Evolutionary conservation across 2,329 filamentous ascomycete genomes (phyloP).

Genomic region (Aspergillus brasiliensis): DNA sequence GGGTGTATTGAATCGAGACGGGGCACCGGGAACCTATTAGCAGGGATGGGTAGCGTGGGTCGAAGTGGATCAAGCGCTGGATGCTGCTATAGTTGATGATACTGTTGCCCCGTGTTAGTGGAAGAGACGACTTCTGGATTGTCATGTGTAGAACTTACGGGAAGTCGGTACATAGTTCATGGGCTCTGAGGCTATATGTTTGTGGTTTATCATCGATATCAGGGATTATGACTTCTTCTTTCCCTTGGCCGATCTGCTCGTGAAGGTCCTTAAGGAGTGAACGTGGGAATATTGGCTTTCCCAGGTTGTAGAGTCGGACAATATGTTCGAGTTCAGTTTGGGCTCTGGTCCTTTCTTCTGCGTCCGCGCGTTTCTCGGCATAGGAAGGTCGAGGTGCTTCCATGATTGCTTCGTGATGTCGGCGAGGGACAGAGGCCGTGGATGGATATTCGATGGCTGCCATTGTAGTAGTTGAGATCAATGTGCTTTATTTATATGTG

Average conservation of each 20-base stretch:
- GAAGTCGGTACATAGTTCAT: constrained; percentile 18
- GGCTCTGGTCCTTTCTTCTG: constrained; percentile 11
- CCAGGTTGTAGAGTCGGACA: constrained; percentile 19
- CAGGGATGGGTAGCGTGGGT: constrained; percentile 17
- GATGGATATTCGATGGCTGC: not conserved
- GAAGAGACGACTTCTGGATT: too few relatives aligned
- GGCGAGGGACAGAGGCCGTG: not conserved
- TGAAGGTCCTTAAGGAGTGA: constrained; percentile 20
- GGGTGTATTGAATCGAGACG: constrained; percentile 22
- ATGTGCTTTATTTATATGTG: not conserved
- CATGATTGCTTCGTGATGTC: not conserved
- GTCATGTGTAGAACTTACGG: too few relatives aligned
- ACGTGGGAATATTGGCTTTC: constrained; percentile 26
- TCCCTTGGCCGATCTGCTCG: constrained; percentile 18
- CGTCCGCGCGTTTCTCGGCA: not conserved
- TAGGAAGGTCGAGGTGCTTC: not conserved
- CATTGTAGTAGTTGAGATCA: not conserved
- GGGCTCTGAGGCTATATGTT: constrained; percentile 20
- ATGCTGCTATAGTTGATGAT: constrained; percentile 23
- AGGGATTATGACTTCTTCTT: constrained; percentile 19
- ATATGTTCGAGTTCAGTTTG: constrained; percentile 22
- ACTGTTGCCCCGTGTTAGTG: not conserved
- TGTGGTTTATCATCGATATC: constrained; percentile 20
- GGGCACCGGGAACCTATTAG: constrained; percentile 15
- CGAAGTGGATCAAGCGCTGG: constrained; percentile 18